These are phyloP conservation scores for Salix arbutifolia DNA, from an alignment of 345 rosid genomes.

Conservation along the genomic window DNA sequence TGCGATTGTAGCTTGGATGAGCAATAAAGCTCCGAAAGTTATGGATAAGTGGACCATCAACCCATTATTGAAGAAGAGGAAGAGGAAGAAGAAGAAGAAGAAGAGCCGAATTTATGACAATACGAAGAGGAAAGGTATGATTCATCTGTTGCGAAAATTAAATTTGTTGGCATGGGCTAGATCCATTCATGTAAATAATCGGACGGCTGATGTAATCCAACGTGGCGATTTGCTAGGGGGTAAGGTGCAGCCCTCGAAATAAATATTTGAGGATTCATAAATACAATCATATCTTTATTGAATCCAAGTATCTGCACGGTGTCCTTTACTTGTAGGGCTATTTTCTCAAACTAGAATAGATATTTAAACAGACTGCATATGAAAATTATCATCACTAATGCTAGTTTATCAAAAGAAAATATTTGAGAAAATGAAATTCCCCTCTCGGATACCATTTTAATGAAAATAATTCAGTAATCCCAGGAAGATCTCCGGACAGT, in stretches of 20 bases:
- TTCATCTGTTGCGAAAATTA: background rate
- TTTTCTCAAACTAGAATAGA: background rate
- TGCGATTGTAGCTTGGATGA: background rate
- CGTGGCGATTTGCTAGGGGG: slow-evolving; percentile 10
- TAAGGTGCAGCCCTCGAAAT: slow-evolving; percentile 8
- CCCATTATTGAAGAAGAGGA: background rate
- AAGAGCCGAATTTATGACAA: background rate
- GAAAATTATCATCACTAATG: no score
- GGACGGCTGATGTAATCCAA: background rate
- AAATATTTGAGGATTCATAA: slow-evolving; percentile 9
- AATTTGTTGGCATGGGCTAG: background rate
- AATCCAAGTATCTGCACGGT: slow-evolving; percentile 9
- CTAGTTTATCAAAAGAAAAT: no score
- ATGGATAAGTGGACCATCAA: background rate
- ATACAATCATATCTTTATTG: slow-evolving; percentile 8
- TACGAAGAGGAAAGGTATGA: background rate
- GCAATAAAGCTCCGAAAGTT: background rate
- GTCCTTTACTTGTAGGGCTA: background rate
- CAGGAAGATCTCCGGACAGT: background rate
- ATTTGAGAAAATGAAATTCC: no score
- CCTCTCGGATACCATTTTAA: slow-evolving; percentile 10
- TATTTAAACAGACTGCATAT: no score
- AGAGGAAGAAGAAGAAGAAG: no score
- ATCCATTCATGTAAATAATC: background rate
- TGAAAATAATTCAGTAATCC: background rate